Base-by-base conservation (phyloP, 2,329 filamentous ascomycete species). In the Emergomyces africanus region DNA sequence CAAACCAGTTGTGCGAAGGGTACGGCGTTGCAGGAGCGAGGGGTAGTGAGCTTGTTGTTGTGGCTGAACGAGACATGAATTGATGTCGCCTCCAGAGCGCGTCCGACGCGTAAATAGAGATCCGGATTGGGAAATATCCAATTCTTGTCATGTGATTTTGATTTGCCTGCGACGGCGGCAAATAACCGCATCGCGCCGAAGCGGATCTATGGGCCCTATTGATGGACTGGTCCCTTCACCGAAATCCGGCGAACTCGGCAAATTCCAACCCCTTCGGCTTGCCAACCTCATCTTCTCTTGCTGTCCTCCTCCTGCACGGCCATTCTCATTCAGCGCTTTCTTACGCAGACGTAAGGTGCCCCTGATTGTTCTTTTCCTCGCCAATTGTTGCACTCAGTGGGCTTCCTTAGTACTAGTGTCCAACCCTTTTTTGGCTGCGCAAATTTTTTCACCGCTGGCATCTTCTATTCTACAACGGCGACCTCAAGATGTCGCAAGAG, bases 401-500 rank as follows among this genome's bases (percentile, higher is more conserved):
- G 9, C 25, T 30, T 44, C 1, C 33, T 30, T 25, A 5, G 23
- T n/a, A n/a, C n/a, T n/a, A n/a, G n/a, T 4, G 12, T 53, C 54
- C 12, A 28, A 4, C 3, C 9, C 15, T n/a, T 12, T 44, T n/a
- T 37, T 44, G 4, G 23, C 44, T 33, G 14, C 39, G 54, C 20
- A 55, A 42, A 28, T n/a, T 20, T 6, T 42, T 44, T 33, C 30
- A n/a, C n/a, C 23, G 6, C 25, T 18, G 14, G n/a, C n/a, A 39
- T 25, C 8, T 15, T 15, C 28, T n/a, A 6, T 12, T 55, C 14
- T 20, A 30, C 10, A 39, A 28, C n/a, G 12, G 23, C 39, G 23
- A 33, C 23, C 39, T 55, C 77, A 79, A 69, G 68, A 88, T 87
- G 85, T 79, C 84, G 64, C 71, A 79, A 64, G 76, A 82, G 57